Evolutionary conservation across 257 asterid genomes (phyloP), one percentile per base, ranked within the genome.

Genomic region (Craterostigma plantagineum): DNA sequence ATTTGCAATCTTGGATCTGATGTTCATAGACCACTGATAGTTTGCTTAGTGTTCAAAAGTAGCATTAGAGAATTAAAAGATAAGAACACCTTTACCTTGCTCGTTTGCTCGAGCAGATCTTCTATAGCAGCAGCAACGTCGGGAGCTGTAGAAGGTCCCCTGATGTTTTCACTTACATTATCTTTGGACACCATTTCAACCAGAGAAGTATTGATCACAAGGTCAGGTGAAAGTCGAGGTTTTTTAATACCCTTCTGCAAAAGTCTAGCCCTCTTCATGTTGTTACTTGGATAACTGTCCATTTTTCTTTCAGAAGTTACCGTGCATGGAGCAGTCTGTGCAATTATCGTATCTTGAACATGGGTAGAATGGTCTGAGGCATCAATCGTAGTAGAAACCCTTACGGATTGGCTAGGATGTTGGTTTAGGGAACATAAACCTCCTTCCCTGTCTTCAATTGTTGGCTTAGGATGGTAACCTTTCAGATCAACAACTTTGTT

Each of bases 81-180:
- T n/a, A 45, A 59, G 34, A 45, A 17, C 48, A 49, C 30, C 36
- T 39, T 54, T 52, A 87, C 98, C 92, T 79, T 79, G 70, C 77
- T 82, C 14, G 98, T 82, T 63, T 82, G 86, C 73, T 77, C 93
- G 59, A 87, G 57, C 59, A 83, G 65, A 71, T 82, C 92, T 63
- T 80, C 98, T 57, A 87, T 79, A 23, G 77, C 92, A 34, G 90
- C 79, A 52, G 92, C 91, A 47, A 79, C 93, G 66, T 82, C 98
- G 53, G 92, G 87, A 70, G 74, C 76, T 43, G 55, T 46, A 9
- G 68, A 47, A 52, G 42, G 56, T 43, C 58, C 82, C 58, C 42
- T 56, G 47, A 49, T 57, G 54, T 40, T 61, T 66, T 60, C 77
- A 38, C 54, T 48, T 53, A 18, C 54, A 53, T 58, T 52, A 40